phyloP scores from a whole-genome alignment of 2,329 filamentous ascomycete genomes.

The Arthrobotrys conoides region DNA sequence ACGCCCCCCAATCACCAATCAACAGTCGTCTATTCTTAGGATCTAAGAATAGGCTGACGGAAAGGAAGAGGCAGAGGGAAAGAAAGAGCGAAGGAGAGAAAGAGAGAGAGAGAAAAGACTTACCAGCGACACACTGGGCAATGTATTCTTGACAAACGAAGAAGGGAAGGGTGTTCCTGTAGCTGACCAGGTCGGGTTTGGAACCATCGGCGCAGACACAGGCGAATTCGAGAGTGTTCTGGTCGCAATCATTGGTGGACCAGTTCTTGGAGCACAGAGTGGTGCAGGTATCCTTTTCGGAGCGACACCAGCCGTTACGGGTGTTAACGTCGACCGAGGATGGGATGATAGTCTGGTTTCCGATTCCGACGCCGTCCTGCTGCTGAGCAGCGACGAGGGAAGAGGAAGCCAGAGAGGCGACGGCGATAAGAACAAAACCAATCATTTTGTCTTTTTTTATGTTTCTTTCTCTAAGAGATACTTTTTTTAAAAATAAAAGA shows the following conservation, averaged over 20 bases:
- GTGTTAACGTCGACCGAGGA: constrained; percentile 54
- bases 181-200: constrained; percentile 41
- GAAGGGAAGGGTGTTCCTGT: constrained; percentile 54
- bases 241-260: constrained; percentile 54
- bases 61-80: too few species aligned
- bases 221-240: constrained; percentile 13
- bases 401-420: constrained; percentile 37
- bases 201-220: constrained; percentile 55
- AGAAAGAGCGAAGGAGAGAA: background rate
- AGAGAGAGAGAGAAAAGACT: constrained; percentile 6
- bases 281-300: constrained; percentile 56
- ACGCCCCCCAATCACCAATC: background rate
- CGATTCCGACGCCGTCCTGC: constrained; percentile 42
- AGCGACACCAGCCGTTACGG: constrained; percentile 53
- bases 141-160: constrained; percentile 57
- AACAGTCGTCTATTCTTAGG: too few species aligned
- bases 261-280: constrained; percentile 54
- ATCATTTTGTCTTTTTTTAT: constrained; percentile 45
- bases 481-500: too few species aligned
- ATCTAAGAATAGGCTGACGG: too few species aligned
- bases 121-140: constrained; percentile 55
- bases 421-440: constrained; percentile 5
- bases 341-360: constrained; percentile 58
- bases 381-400: constrained; percentile 37
- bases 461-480: background rate